Base-by-base conservation (phyloP, 176 grass and related monocot species). In the Tuctoria greenei region DNA sequence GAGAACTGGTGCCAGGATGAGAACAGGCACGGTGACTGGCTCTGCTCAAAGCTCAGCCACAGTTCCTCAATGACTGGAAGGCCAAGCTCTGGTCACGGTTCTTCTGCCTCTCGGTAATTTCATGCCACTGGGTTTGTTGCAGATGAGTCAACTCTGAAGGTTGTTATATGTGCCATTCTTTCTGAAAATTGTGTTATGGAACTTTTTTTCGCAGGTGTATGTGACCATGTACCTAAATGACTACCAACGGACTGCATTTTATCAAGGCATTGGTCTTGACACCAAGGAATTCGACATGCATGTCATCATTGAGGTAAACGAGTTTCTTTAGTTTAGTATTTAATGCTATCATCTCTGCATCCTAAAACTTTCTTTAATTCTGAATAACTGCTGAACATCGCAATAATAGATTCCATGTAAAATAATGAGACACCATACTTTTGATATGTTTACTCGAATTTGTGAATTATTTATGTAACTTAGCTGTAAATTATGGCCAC, bases 1-100 rank as follows among this genome's bases (percentile, higher is more conserved):
- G 95, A 99, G 83, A 99, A 99, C 73, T 99, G 95, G 95, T 99
- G 95, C 76, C 95, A 99, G 85, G 95, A 95, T 8, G 91, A 99
- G 91, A 99, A 99, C 85, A 64, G 89, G 49, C 91, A 99, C 16
- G 91, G 91, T 0, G 95, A 99, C 71, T 99, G 2, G 89, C 91
- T 4, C 65, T 99, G 47, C 47, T 99, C 25, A 99, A 99, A 78
- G 91, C 95, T 10, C 95, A 99, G 73, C 91, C 89, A 0, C 91
- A 99, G 70, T 99, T 99, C 84, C 90, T 99, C 71, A 95, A 95
- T 2, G 91, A 99, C 77, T 92, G 95, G 95, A 95, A 99, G 89
- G 95, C 95, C 52, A 95, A 99, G 79, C 70, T 99, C 59, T 99
- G 95, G 95, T 86, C 89, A 69, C 91, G 91, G 10, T 99, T 99